Conservation (phyloP, 805 yeast species). For the Suhomyces faveliae region DNA sequence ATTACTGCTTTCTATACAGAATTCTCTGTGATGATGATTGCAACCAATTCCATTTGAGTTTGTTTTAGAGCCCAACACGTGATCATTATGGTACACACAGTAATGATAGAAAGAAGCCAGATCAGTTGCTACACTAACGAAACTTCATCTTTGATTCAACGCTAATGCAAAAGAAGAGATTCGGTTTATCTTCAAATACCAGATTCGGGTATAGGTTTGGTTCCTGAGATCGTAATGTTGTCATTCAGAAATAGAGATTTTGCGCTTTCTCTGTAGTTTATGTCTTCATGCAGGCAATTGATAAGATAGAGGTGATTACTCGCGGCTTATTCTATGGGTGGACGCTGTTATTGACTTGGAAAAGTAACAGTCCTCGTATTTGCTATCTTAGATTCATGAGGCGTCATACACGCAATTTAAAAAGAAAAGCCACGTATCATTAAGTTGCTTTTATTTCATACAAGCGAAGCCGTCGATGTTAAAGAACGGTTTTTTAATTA, state of each 20-base stretch:
- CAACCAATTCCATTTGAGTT: not conserved
- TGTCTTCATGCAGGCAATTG: no score
- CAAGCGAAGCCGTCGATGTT: not conserved
- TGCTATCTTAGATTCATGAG: no score
- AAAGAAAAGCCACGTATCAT: not conserved
- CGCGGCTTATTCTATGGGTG: no score
- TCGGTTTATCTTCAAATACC: constrained; percentile 11
- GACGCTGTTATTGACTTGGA: no score
- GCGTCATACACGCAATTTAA: no score
- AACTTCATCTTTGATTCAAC: constrained; percentile 7
- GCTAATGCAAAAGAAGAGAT: constrained; percentile 10
- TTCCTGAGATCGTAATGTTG: no score
- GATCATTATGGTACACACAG: not conserved
- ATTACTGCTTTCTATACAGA: not conserved
- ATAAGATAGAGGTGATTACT: no score
- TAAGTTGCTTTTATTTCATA: not conserved
- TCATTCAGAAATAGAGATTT: no score
- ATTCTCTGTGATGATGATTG: not conserved
- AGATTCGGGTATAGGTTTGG: no score
- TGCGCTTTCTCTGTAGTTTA: no score
- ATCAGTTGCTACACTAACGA: constrained; percentile 7
- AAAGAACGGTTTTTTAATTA: not conserved
- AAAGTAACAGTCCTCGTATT: no score
- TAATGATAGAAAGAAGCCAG: not conserved
- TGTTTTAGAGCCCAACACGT: not conserved